These are phyloP conservation scores for Penicillium sumatraense DNA, from an alignment of 2,329 filamentous ascomycete genomes.

Conservation along the genomic window DNA sequence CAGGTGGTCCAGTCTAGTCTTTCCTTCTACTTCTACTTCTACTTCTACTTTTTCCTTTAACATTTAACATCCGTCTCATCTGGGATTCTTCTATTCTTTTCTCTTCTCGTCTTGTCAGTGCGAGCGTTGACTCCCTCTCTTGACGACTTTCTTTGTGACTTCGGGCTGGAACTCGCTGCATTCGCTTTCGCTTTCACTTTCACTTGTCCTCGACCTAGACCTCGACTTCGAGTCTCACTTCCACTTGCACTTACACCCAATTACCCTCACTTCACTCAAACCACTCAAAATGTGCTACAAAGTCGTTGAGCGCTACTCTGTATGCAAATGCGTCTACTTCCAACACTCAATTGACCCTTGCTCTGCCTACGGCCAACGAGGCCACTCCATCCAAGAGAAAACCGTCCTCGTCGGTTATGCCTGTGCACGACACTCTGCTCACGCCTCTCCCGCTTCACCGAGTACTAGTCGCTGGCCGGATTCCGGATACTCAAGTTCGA, in stretches of 20 bases:
- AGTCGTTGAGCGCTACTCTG: constrained; percentile 82
- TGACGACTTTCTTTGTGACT: background rate
- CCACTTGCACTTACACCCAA: background rate
- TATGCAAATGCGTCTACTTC: constrained; percentile 87
- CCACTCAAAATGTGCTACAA: constrained; percentile 78
- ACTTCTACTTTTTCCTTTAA: background rate
- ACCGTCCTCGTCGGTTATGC: constrained; percentile 83
- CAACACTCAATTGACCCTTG: constrained; percentile 85
- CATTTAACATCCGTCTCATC: background rate
- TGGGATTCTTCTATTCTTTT: background rate
- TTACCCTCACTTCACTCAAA: background rate
- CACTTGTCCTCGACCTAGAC: too few relatives aligned
- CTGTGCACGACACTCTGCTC: constrained; percentile 62
- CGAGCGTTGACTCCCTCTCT: too few relatives aligned
- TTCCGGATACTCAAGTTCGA: constrained; percentile 31
- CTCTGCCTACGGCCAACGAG: constrained; percentile 71
- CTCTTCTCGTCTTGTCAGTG: background rate
- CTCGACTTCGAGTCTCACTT: background rate
- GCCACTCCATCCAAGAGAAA: constrained; percentile 73
- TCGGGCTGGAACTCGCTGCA: constrained; percentile 1
- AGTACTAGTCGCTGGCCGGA: constrained; percentile 24
- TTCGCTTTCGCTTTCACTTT: background rate
- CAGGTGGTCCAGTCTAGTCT: background rate
- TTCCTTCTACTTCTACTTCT: background rate
- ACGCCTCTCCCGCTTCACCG: constrained; percentile 11